These are phyloP conservation scores for Phlebiopsis flavidoalba DNA, from an alignment of 768 basidiomycete genomes.

Conservation along the genomic window DNA sequence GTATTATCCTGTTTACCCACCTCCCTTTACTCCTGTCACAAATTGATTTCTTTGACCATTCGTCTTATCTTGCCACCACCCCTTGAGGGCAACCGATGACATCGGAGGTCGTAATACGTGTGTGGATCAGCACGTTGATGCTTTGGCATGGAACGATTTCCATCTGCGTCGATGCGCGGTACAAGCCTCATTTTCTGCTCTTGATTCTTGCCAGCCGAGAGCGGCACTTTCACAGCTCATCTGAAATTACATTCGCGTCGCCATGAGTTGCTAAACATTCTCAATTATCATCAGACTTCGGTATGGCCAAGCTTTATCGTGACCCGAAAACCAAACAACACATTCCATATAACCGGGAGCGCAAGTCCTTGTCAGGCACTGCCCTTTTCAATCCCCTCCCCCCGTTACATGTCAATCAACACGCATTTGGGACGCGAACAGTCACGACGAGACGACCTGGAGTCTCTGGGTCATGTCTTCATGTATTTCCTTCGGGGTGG, in stretches of 20 bases:
- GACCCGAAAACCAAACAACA: conserved; percentile 97
- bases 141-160: background rate
- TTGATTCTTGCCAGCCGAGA: background rate
- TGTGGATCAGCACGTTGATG: background rate
- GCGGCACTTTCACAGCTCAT: background rate
- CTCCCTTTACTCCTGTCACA: background rate
- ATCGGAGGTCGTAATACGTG: background rate
- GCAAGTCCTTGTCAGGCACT: conserved; percentile 94
- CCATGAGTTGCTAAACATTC: conserved; percentile 8
- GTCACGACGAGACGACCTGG: conserved; percentile 92
- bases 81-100: background rate
- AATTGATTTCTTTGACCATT: too few relatives aligned
- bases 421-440: conserved; percentile 95
- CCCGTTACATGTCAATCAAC: conserved; percentile 99
- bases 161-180: background rate
- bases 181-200: background rate
- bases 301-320: conserved; percentile 99
- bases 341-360: conserved; percentile 97
- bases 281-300: conserved; percentile 64
- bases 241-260: background rate
- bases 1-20: background rate
- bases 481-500: conserved; percentile 98
- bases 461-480: conserved; percentile 97
- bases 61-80: too few relatives aligned
- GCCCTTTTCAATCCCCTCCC: too few relatives aligned